phyloP scores from a whole-genome alignment of 2,329 filamentous ascomycete species.

The Xylariaceae sp. region DNA sequence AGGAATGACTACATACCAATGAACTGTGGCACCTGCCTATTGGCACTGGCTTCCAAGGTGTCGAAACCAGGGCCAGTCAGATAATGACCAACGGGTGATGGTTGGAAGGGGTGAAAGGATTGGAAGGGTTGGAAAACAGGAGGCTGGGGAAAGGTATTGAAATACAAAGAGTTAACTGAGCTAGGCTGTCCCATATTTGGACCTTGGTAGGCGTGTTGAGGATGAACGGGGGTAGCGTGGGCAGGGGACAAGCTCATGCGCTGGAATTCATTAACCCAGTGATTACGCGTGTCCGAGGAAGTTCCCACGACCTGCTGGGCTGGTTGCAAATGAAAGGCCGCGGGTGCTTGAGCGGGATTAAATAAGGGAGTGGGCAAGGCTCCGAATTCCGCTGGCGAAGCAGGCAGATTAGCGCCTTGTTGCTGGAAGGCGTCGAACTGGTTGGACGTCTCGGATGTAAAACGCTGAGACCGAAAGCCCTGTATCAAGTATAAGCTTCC shows the following conservation, averaged over 20 bases:
- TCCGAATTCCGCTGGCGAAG: background rate
- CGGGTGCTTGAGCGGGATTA: background rate
- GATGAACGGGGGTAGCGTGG: background rate
- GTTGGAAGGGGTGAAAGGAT: background rate
- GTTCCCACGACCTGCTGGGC: background rate
- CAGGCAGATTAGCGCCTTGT: conserved; percentile 14
- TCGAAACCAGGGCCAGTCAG: conserved; percentile 17
- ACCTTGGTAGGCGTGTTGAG: background rate
- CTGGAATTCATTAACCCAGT: conserved; percentile 43
- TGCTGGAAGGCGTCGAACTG: conserved; percentile 23
- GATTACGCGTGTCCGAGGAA: conserved; percentile 14
- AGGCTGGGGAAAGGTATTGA: background rate
- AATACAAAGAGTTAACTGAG: background rate
- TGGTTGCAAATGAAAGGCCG: background rate
- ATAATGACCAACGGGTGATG: conserved; percentile 47
- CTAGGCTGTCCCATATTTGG: background rate
- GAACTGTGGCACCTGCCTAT: background rate
- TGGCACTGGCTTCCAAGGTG: background rate
- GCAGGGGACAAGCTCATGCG: conserved; percentile 39
- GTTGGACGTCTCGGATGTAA: conserved; percentile 8
- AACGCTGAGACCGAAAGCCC: conserved; percentile 24
- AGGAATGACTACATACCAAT: conserved; percentile 3
- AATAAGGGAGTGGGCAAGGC: background rate
- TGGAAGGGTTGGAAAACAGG: background rate
- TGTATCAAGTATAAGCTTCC: conserved; percentile 14